phyloP scores from a whole-genome alignment of 768 basidiomycete species.

The Russula griseocarnosa region DNA sequence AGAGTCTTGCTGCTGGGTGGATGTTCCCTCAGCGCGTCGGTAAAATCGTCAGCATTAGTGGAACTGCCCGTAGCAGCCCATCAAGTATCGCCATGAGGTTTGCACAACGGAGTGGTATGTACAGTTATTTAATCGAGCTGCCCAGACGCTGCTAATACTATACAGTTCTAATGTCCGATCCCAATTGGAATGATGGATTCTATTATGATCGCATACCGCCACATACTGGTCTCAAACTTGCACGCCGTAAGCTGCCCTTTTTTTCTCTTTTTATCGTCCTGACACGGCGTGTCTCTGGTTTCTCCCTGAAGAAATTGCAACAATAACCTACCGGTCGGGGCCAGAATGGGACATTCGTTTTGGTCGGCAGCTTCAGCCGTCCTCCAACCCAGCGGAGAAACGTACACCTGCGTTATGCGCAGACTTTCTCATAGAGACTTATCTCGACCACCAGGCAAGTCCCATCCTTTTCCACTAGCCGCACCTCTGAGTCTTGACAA shows the following conservation, averaged over 20 bases:
- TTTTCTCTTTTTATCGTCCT: constrained; percentile 10
- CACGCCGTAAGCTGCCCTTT: constrained; percentile 62
- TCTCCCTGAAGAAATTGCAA: constrained; percentile 80
- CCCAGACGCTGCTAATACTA: background rate
- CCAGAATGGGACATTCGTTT: constrained; percentile 99
- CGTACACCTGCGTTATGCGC: constrained; percentile 79
- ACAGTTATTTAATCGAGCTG: background rate
- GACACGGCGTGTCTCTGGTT: background rate
- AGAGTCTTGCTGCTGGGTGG: constrained; percentile 94
- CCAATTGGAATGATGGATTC: constrained; percentile 98
- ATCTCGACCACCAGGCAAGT: constrained; percentile 82
- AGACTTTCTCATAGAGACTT: constrained; percentile 97
- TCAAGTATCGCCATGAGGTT: constrained; percentile 93
- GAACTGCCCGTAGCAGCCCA: constrained; percentile 88
- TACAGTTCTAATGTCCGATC: constrained; percentile 98
- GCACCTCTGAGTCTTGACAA: background rate
- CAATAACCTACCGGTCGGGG: constrained; percentile 97
- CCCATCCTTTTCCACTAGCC: background rate
- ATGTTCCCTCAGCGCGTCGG: constrained; percentile 83
- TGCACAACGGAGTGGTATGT: constrained; percentile 91
- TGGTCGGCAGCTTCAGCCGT: constrained; percentile 62
- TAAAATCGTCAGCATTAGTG: constrained; percentile 91
- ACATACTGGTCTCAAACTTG: constrained; percentile 97
- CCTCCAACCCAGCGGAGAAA: constrained; percentile 30
- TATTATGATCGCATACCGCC: constrained; percentile 96